phyloP scores from a whole-genome alignment of 768 basidiomycete genomes.

The Russula sp. region DNA sequence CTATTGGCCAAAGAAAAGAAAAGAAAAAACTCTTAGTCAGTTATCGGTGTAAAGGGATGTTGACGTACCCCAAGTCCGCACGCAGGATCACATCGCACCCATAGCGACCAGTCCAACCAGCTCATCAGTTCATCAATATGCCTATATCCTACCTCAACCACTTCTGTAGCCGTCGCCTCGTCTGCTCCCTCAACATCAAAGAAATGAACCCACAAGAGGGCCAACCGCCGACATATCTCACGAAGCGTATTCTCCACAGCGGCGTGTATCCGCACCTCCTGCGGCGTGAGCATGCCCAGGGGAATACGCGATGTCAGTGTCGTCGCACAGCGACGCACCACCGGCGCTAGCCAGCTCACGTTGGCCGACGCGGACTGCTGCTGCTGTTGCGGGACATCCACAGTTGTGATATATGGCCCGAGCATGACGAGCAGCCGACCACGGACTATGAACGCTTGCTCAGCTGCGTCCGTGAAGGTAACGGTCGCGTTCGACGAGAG shows the following conservation, averaged over 20 bases:
- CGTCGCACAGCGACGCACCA: slow-evolving; percentile 27
- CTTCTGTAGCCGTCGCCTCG: not conserved
- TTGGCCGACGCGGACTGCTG: slow-evolving; percentile 6
- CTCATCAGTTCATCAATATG: slow-evolving; percentile 26
- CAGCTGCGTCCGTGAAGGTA: slow-evolving; percentile 5
- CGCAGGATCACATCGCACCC: slow-evolving; percentile 27
- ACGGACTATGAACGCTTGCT: slow-evolving; percentile 18
- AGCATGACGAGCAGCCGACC: slow-evolving; percentile 29
- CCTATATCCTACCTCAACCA: not conserved
- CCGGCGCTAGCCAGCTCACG: slow-evolving; percentile 22
- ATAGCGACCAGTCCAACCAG: slow-evolving; percentile 32
- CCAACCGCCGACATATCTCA: slow-evolving; percentile 30
- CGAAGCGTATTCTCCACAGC: slow-evolving; percentile 26
- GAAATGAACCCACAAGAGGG: slow-evolving; percentile 25
- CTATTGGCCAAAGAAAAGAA: not conserved
- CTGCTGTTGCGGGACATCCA: slow-evolving; percentile 18
- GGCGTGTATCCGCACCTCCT: slow-evolving; percentile 22
- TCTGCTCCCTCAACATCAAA: slow-evolving; percentile 29
- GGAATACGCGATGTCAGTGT: slow-evolving; percentile 26
- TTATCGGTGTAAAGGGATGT: not conserved
- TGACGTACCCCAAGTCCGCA: slow-evolving; percentile 28
- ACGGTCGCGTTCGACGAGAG: slow-evolving; percentile 33
- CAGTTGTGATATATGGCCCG: slow-evolving; percentile 34
- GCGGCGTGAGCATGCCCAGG: slow-evolving; percentile 20
- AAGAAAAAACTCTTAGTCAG: not conserved